A percentile compares a stretch with the other conserved stretches of the same genome.
Evolutionary conservation across 2,329 filamentous ascomycete genomes (phyloP).

Genomic region (Lecanosticta acicola): DNA sequence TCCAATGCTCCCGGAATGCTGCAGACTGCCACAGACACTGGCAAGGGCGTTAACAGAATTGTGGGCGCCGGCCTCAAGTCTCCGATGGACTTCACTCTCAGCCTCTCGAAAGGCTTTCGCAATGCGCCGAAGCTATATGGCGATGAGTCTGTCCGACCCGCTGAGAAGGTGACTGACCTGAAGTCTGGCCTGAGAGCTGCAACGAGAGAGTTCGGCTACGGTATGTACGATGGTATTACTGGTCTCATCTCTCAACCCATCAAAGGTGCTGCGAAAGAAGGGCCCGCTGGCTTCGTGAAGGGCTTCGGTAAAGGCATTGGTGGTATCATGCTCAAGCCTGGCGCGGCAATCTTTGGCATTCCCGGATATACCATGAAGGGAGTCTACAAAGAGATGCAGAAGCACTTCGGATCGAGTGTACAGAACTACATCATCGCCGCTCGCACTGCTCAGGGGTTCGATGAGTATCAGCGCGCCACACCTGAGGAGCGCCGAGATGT

Average conservation of each 20-base stretch:
- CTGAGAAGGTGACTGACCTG: slow-evolving; percentile 72
- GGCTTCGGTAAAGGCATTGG: slow-evolving; percentile 74
- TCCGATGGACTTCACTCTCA: slow-evolving; percentile 80
- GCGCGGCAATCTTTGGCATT: slow-evolving; percentile 52
- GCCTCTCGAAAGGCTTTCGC: slow-evolving; percentile 77
- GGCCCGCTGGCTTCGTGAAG: slow-evolving; percentile 62
- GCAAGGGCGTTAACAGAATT: slow-evolving; percentile 34
- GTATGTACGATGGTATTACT: slow-evolving; percentile 69
- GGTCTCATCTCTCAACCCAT: slow-evolving; percentile 70
- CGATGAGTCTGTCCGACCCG: slow-evolving; percentile 72
- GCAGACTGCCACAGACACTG: slow-evolving; percentile 29
- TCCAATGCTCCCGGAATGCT: slow-evolving; percentile 16
- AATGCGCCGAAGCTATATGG: slow-evolving; percentile 83
- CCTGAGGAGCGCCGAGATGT: slow-evolving; percentile 59
- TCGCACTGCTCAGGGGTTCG: slow-evolving; percentile 67
- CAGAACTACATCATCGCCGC: slow-evolving; percentile 76
- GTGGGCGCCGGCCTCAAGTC: slow-evolving; percentile 53
- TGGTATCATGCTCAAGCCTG: slow-evolving; percentile 68
- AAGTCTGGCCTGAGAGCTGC: slow-evolving; percentile 71
- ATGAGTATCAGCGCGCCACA: slow-evolving; percentile 54
- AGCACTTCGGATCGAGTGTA: slow-evolving; percentile 62
- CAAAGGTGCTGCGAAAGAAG: slow-evolving; percentile 58
- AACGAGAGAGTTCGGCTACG: slow-evolving; percentile 60
- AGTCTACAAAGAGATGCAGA: slow-evolving; percentile 66
- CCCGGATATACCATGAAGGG: slow-evolving; percentile 75